phyloP scores from a whole-genome alignment of 2,329 filamentous ascomycete species.

The Penicillium sclerotigenum region DNA sequence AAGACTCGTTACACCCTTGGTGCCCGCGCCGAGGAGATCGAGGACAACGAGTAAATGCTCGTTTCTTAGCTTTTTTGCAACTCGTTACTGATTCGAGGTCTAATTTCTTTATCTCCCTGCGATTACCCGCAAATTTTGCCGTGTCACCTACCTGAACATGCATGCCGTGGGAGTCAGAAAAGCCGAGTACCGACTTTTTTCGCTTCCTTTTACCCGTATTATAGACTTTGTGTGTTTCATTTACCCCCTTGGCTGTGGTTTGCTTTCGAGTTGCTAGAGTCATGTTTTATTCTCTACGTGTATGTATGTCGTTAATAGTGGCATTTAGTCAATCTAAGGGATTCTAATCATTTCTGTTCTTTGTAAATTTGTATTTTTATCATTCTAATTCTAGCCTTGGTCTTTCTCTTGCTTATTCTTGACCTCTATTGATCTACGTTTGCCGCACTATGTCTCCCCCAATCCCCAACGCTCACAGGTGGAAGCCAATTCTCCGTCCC shows the following conservation, averaged over 20 bases:
- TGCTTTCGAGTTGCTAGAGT: slow-evolving; percentile 33
- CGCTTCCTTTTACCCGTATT: slow-evolving; percentile 32
- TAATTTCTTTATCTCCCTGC: slow-evolving; percentile 19
- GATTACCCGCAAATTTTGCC: slow-evolving; percentile 26
- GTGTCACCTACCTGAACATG: slow-evolving; percentile 28
- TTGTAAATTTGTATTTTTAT: too few species aligned
- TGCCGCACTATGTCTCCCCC: background rate
- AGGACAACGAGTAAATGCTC: slow-evolving; percentile 45
- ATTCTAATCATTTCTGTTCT: slow-evolving; percentile 25
- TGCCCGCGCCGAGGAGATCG: slow-evolving; percentile 42
- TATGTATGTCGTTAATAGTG: slow-evolving; percentile 45
- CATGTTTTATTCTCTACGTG: slow-evolving; percentile 38
- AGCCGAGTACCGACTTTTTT: slow-evolving; percentile 12
- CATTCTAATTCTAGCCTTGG: too few species aligned
- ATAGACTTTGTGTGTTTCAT: slow-evolving; percentile 38
- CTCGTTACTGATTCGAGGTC: slow-evolving; percentile 37
- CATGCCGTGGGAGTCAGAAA: slow-evolving; percentile 24
- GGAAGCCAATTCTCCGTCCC: slow-evolving; percentile 23
- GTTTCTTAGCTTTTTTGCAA: slow-evolving; percentile 22
- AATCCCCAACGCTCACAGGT: slow-evolving; percentile 20
- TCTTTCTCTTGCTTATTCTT: background rate
- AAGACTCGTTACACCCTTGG: slow-evolving; percentile 46
- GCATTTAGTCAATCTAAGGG: slow-evolving; percentile 38
- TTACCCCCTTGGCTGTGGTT: slow-evolving; percentile 25
- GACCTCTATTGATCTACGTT: background rate